Conservation (phyloP, 352 stramenopile species). For the Phytopythium mirpurense region DNA sequence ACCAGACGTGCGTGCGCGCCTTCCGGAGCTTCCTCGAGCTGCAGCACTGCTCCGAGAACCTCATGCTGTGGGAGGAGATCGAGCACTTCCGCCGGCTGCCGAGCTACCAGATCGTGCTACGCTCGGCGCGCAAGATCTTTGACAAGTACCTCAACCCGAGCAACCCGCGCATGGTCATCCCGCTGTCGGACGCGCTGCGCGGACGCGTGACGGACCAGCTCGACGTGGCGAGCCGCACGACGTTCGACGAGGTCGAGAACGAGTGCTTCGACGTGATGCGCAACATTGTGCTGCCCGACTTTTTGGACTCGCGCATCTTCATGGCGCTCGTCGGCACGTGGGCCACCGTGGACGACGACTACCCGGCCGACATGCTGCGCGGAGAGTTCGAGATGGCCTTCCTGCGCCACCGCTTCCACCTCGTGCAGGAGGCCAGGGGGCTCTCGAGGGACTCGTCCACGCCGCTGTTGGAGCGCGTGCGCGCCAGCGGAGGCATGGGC, state of each 20-base stretch:
- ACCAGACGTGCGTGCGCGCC: slow-evolving; percentile 59
- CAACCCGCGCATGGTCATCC: slow-evolving; percentile 51
- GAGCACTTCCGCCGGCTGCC: slow-evolving; percentile 74
- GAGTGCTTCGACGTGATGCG: slow-evolving; percentile 76
- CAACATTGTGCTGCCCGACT: slow-evolving; percentile 71
- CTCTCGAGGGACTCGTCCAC: slow-evolving; percentile 54
- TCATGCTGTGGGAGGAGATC: slow-evolving; percentile 84
- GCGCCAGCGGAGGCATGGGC: slow-evolving; percentile 2
- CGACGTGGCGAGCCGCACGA: slow-evolving; percentile 57
- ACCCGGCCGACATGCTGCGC: slow-evolving; percentile 67
- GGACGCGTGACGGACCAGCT: slow-evolving; percentile 47
- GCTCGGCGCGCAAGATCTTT: slow-evolving; percentile 80
- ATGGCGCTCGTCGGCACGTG: slow-evolving; percentile 80
- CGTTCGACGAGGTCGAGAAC: slow-evolving; percentile 70
- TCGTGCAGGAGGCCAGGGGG: slow-evolving; percentile 61
- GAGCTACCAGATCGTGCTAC: slow-evolving; percentile 81
- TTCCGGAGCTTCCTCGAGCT: slow-evolving; percentile 69
- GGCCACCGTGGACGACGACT: slow-evolving; percentile 68
- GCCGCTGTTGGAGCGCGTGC: slow-evolving; percentile 26
- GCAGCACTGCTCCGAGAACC: slow-evolving; percentile 76
- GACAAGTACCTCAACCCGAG: slow-evolving; percentile 77
- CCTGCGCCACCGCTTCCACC: slow-evolving; percentile 71
- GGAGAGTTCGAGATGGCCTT: slow-evolving; percentile 82
- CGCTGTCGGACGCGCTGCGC: slow-evolving; percentile 38
- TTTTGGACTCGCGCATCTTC: slow-evolving; percentile 80